Evolutionary conservation across 495 filamentous ascomycete species (phyloP).

Genomic region (Durotheca rogersii): DNA sequence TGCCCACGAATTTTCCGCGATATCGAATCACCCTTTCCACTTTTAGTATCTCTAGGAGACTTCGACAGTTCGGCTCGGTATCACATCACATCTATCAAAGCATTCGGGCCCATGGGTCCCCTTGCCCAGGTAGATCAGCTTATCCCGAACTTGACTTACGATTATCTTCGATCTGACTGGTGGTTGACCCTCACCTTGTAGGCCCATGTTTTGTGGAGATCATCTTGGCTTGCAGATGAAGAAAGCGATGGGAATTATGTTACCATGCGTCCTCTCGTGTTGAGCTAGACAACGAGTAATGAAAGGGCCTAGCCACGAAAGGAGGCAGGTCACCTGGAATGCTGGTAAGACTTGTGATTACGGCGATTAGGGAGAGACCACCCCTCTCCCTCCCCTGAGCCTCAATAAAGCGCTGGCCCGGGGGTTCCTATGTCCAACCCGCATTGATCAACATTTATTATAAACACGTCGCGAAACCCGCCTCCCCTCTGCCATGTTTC

Average conservation of each 20-base stretch:
- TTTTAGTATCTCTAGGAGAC: conserved; percentile 5
- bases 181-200: conserved; percentile 1
- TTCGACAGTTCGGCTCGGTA: background rate
- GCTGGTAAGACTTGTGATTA: conserved; percentile 19
- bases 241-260: background rate
- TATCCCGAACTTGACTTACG: conserved; percentile 21
- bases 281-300: no score
- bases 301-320: background rate
- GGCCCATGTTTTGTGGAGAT: conserved; percentile 20
- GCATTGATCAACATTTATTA: conserved; percentile 5
- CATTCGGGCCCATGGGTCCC: background rate
- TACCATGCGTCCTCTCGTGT: no score
- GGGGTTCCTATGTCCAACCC: no score
- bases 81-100: conserved; percentile 15
- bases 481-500: conserved; percentile 3
- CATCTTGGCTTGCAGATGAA: conserved; percentile 9
- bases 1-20: background rate
- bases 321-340: conserved; percentile 4
- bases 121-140: conserved; percentile 11
- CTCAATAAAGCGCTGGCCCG: conserved; percentile 12
- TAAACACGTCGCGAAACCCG: conserved; percentile 20
- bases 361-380: conserved; percentile 14
- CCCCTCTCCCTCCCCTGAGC: conserved; percentile 15
- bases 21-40: conserved; percentile 9
- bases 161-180: conserved; percentile 23